Conservation (phyloP, 331 rosid species). For the Ulmus americana region DNA sequence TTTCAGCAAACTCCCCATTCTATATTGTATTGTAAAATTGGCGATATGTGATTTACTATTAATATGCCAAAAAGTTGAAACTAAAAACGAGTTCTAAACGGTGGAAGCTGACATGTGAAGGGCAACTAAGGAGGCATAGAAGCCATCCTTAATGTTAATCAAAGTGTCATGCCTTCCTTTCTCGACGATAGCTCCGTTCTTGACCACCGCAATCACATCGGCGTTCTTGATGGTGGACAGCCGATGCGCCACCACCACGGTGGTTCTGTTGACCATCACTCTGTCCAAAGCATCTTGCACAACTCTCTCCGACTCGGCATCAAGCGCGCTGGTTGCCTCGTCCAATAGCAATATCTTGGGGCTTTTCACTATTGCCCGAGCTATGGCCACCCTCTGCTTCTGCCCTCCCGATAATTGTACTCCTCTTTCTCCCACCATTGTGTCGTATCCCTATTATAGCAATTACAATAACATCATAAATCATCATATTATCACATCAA, state of each 20-base stretch:
- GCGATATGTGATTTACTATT: too few species aligned
- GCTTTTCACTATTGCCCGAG: slow-evolving; percentile 66
- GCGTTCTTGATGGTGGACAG: slow-evolving; percentile 78
- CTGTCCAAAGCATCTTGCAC: slow-evolving; percentile 81
- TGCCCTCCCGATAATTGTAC: slow-evolving; percentile 79
- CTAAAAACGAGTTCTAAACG: slow-evolving; percentile 17
- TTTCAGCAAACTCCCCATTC: too few species aligned
- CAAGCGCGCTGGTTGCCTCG: slow-evolving; percentile 54
- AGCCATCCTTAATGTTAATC: slow-evolving; percentile 54
- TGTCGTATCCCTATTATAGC: slow-evolving; percentile 52
- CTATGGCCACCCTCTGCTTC: slow-evolving; percentile 78
- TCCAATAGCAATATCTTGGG: slow-evolving; percentile 67
- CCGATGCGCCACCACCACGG: slow-evolving; percentile 82
- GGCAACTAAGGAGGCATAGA: slow-evolving; percentile 74
- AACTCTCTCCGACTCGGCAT: slow-evolving; percentile 73
- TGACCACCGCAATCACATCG: slow-evolving; percentile 73
- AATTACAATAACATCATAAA: too few species aligned
- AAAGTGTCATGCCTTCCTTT: slow-evolving; percentile 68
- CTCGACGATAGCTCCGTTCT: slow-evolving; percentile 76
- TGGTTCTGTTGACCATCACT: slow-evolving; percentile 67
- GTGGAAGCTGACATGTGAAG: slow-evolving; percentile 59
- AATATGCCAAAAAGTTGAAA: not conserved
- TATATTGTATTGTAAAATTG: too few species aligned
- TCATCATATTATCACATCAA: too few species aligned
- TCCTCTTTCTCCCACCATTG: slow-evolving; percentile 75